These are phyloP conservation scores for Neurospora tetraspora DNA, from an alignment of 495 filamentous ascomycete species.

Conservation along the genomic window DNA sequence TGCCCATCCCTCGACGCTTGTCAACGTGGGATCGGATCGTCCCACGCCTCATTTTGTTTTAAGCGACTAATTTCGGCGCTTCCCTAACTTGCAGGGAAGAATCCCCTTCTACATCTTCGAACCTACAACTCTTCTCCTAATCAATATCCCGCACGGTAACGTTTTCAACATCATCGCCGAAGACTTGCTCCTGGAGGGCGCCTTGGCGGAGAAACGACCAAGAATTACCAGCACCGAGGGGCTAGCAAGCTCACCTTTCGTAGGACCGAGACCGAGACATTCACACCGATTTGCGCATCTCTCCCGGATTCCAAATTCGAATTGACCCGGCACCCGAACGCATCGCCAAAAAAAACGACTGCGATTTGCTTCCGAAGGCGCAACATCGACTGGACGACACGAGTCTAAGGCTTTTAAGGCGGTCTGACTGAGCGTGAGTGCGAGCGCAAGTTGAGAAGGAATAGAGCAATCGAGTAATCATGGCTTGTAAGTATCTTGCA, in stretches of 20 bases:
- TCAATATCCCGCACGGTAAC: background rate
- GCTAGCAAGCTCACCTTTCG: background rate
- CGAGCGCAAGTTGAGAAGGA: background rate
- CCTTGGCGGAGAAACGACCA: background rate
- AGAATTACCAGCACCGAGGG: background rate
- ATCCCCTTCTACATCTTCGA: background rate
- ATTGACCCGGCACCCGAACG: background rate
- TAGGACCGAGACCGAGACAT: background rate
- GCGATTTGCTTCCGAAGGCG: background rate
- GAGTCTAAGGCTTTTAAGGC: background rate
- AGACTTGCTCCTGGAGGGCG: background rate
- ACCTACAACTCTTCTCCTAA: background rate
- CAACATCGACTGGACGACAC: background rate
- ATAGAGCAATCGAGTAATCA: background rate
- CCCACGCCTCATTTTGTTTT: background rate
- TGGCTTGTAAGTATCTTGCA: background rate
- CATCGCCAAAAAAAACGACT: background rate
- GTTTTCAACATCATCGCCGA: background rate
- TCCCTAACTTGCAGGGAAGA: background rate
- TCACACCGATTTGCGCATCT: background rate
- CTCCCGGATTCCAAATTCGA: background rate
- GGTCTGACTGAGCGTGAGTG: background rate
- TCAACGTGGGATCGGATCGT: background rate
- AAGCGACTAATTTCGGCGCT: background rate
- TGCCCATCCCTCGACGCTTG: background rate